Base-by-base conservation (phyloP, 345 rosid genomes). In the Dipteronia dyeriana region DNA sequence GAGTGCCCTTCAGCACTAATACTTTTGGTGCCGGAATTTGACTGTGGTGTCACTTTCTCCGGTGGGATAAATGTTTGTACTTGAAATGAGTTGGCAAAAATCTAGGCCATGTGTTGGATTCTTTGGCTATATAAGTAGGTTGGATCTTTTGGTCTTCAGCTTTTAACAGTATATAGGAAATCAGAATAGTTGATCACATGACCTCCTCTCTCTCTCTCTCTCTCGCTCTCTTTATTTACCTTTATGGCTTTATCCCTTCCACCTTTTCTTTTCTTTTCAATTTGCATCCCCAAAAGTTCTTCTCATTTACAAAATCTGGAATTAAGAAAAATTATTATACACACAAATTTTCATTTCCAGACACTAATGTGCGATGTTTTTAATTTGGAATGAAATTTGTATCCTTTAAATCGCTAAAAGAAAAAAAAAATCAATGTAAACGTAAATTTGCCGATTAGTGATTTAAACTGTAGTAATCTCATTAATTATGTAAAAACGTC, bases 71-170 rank as follows among this genome's bases (percentile, higher is more conserved):
- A 79, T 77, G 34, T 63, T 70, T 29, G 73, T 39, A 56, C 73
- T 57, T 56, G 59, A 47, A 38, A n/a, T 68, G 71, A 54, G 29
- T 76, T 68, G 76, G 80, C 84, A 74, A 75, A 75, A 68, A 79
- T 84, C 78, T 54, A 76, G 39, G n/a, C 81, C 76, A 84, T 77
- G 87, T 84, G 87, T 82, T 74, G 68, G 87, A 84, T 84, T 84
- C 87, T 81, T 68, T 31, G 68, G 74, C 80, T 78, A 71, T 78
- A 53, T 49, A 13, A 53, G 73, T 78, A 70, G 82, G 84, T 49
- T 74, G 68, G 39, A 25, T 66, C 78, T 81, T 73, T 77, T 74
- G 73, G 43, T 45, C 61, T 47, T 47, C 83, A 83, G 79, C 83
- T 66, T 77, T 79, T 7, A 70, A 66, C 68, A 22, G 54, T 34